Conservation (phyloP, 2,329 filamentous ascomycete species). For the Apiospora kogelbergensis region DNA sequence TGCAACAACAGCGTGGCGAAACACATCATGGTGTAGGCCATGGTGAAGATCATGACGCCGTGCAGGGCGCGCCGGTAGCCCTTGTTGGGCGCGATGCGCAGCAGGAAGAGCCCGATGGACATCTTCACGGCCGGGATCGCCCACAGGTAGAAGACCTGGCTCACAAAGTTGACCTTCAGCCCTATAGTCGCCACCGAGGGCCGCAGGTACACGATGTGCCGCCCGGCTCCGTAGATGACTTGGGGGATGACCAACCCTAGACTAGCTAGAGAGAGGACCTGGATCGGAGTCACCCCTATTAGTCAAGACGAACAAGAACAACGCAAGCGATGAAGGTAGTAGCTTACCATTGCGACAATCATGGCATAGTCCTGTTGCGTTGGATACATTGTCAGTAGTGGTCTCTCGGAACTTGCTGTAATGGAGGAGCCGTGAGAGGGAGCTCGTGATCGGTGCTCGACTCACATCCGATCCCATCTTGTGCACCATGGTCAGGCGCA, state of each 20-base stretch:
- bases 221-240: constrained; percentile 44
- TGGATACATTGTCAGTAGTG: not conserved
- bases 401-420: no score
- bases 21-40: constrained; percentile 31
- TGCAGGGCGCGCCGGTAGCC: constrained; percentile 36
- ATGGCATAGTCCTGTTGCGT: constrained; percentile 2
- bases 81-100: constrained; percentile 39
- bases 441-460: not conserved
- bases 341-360: constrained; percentile 1
- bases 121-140: constrained; percentile 43
- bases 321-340: not conserved
- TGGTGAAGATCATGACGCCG: constrained; percentile 37
- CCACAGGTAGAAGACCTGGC: constrained; percentile 44
- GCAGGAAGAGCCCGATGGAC: constrained; percentile 39
- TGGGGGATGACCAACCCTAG: constrained; percentile 40
- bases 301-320: not conserved
- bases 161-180: constrained; percentile 42
- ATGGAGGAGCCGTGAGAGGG: not conserved
- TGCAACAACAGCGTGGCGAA: constrained; percentile 48
- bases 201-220: constrained; percentile 43
- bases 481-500: constrained; percentile 15
- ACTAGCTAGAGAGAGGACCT: constrained; percentile 36
- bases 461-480: constrained; percentile 17
- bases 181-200: constrained; percentile 33
- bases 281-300: constrained; percentile 22